A percentile compares a stretch with the other conserved stretches of the same genome.
These are phyloP conservation scores for Ogataea pini DNA, from an alignment of 805 yeast species.

Conservation along the genomic window DNA sequence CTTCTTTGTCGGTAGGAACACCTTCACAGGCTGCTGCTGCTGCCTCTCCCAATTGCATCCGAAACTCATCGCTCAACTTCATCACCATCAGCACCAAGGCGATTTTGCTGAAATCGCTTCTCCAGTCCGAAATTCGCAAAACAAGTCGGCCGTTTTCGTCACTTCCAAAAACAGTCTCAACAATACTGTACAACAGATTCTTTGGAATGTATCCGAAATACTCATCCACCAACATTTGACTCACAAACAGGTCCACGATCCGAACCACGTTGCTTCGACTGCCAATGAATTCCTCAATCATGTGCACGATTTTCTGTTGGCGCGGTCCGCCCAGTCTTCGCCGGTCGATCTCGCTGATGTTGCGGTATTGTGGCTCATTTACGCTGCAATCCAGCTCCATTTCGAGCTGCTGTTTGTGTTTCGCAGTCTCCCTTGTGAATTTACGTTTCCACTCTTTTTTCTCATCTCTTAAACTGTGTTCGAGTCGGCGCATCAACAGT, in stretches of 20 bases:
- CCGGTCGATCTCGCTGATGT: neutral
- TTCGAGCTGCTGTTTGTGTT: neutral
- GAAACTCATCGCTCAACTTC: conserved; percentile 9
- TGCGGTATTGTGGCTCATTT: neutral
- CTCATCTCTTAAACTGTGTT: conserved; percentile 11
- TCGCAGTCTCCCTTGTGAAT: neutral
- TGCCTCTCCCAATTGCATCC: neutral
- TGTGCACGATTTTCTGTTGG: conserved; percentile 5
- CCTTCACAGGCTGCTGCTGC: neutral
- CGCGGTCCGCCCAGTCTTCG: conserved; percentile 1
- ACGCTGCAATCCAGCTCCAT: neutral
- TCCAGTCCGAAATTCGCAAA: conserved; percentile 14
- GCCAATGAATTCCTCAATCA: conserved; percentile 16
- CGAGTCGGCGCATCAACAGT: conserved; percentile 5
- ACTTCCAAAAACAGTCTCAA: conserved; percentile 15
- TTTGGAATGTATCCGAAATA: conserved; percentile 22
- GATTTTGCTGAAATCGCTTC: conserved; percentile 25
- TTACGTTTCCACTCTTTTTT: conserved; percentile 19
- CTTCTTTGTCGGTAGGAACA: conserved; percentile 12
- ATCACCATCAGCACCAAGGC: conserved; percentile 23
- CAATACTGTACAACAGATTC: conserved; percentile 10
- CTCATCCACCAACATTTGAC: neutral
- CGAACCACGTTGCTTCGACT: neutral
- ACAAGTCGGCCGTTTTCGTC: conserved; percentile 11
- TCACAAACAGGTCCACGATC: conserved; percentile 8